Evolutionary conservation across 306 rosid species (phyloP).

Genomic region (Fagus sylvatica): DNA sequence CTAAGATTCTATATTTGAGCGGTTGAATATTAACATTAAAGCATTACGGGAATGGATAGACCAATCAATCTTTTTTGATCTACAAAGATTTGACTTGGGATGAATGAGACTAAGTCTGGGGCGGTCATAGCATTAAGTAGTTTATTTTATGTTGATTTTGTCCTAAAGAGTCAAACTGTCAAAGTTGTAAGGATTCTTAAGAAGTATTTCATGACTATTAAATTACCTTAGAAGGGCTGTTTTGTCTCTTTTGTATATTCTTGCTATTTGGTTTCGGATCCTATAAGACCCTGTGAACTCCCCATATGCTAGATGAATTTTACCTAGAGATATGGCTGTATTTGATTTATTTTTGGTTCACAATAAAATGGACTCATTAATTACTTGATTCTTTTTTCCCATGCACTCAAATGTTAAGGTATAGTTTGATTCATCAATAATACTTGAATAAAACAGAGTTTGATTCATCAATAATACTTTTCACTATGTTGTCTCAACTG

Average conservation of each 20-base stretch:
- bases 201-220: not conserved
- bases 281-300: not conserved
- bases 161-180: not conserved
- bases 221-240: no score
- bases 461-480: not conserved
- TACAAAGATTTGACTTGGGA: not conserved
- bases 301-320: not conserved
- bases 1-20: no score
- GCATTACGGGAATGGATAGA: no score
- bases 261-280: not conserved
- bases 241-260: no score
- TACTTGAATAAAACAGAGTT: not conserved
- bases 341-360: not conserved
- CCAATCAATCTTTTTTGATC: not conserved
- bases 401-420: not conserved
- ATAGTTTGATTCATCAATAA: not conserved
- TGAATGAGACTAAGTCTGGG: not conserved
- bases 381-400: not conserved
- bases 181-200: not conserved
- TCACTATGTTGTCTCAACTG: not conserved
- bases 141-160: not conserved
- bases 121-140: not conserved
- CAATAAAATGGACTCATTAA: not conserved
- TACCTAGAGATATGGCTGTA: not conserved
- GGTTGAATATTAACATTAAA: no score